phyloP scores from a whole-genome alignment of 495 filamentous ascomycete genomes.

The Neurospora tetrasperma region DNA sequence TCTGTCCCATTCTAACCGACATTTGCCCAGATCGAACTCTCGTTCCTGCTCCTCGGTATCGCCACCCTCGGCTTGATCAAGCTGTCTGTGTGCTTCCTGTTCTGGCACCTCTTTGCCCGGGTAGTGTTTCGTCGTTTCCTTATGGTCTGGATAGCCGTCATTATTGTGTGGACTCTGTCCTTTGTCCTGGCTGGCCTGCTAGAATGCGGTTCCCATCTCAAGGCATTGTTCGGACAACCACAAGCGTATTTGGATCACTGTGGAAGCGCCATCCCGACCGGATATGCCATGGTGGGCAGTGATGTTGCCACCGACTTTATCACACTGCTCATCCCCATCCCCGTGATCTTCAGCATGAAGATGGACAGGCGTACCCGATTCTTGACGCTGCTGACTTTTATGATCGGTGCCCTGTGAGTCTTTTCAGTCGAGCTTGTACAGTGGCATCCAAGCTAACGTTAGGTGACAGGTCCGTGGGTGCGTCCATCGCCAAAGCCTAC shows the following conservation, averaged over 20 bases:
- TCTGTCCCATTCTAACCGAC: not conserved
- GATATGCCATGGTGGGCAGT: slow-evolving; percentile 10
- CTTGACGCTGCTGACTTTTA: slow-evolving; percentile 8
- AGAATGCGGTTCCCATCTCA: slow-evolving; percentile 9
- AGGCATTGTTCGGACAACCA: slow-evolving; percentile 2
- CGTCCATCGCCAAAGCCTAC: slow-evolving; percentile 12
- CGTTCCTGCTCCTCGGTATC: slow-evolving; percentile 5
- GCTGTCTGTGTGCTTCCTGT: slow-evolving; percentile 9
- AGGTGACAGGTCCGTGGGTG: slow-evolving; percentile 7
- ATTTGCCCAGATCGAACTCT: not conserved
- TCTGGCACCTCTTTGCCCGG: slow-evolving; percentile 13
- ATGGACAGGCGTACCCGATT: slow-evolving; percentile 7
- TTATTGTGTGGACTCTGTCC: slow-evolving; percentile 3
- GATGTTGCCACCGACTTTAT: slow-evolving; percentile 13
- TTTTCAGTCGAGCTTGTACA: not conserved
- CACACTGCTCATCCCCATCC: slow-evolving; percentile 13
- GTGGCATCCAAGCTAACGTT: not conserved
- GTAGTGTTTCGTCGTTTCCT: slow-evolving; percentile 13
- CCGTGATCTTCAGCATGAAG: slow-evolving; percentile 6
- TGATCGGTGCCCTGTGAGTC: slow-evolving; percentile 14
- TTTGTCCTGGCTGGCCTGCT: slow-evolving; percentile 7
- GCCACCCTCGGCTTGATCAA: slow-evolving; percentile 8
- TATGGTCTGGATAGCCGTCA: slow-evolving; percentile 10
- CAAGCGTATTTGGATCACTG: slow-evolving; percentile 7
- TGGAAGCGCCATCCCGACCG: not conserved